Percentiles rank a stretch among this genome's conserved stretches.
phyloP scores from a whole-genome alignment of 1,284 basidiomycete genomes.

The Singerocomus rubriflavus region DNA sequence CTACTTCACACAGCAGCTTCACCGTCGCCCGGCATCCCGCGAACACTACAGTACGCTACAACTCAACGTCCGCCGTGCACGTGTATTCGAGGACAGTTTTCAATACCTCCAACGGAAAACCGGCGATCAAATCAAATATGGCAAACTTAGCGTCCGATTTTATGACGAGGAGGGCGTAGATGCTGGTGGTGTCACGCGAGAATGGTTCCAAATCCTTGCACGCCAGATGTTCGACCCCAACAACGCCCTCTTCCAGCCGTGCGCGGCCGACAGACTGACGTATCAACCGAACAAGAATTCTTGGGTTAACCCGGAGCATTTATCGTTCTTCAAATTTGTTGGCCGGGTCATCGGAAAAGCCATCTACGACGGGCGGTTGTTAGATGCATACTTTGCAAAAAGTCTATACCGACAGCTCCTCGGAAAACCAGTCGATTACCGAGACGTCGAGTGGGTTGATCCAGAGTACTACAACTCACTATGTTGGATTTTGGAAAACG shows the following conservation, averaged over 20 bases:
- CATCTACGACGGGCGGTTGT: conserved; percentile 90
- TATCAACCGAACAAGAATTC: conserved; percentile 98
- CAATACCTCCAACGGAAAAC: conserved; percentile 85
- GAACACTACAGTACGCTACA: conserved; percentile 85
- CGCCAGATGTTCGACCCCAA: conserved; percentile 99
- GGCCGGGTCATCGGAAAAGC: conserved; percentile 97
- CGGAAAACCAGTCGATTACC: conserved; percentile 88
- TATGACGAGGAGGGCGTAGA: conserved; percentile 98
- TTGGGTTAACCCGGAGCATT: conserved; percentile 90
- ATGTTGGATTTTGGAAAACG: conserved; percentile 90
- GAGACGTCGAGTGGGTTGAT: conserved; percentile 94
- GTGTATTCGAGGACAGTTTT: conserved; percentile 98
- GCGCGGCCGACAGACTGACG: conserved; percentile 89
- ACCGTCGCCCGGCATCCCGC: conserved; percentile 76
- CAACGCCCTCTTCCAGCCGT: conserved; percentile 97
- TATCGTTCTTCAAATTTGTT: conserved; percentile 98
- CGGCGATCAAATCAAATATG: conserved; percentile 97
- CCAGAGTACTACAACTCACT: conserved; percentile 95
- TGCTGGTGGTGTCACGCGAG: conserved; percentile 95
- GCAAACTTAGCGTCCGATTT: conserved; percentile 96
- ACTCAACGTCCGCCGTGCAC: conserved; percentile 88
- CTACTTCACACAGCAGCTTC: conserved; percentile 96
- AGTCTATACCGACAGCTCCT: conserved; percentile 93
- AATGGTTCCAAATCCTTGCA: conserved; percentile 98
- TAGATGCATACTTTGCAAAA: conserved; percentile 97